Percentiles rank a stretch among this genome's conserved stretches.
Conservation (phyloP, 2,329 filamentous ascomycete genomes). For the Hortaea sp. region DNA sequence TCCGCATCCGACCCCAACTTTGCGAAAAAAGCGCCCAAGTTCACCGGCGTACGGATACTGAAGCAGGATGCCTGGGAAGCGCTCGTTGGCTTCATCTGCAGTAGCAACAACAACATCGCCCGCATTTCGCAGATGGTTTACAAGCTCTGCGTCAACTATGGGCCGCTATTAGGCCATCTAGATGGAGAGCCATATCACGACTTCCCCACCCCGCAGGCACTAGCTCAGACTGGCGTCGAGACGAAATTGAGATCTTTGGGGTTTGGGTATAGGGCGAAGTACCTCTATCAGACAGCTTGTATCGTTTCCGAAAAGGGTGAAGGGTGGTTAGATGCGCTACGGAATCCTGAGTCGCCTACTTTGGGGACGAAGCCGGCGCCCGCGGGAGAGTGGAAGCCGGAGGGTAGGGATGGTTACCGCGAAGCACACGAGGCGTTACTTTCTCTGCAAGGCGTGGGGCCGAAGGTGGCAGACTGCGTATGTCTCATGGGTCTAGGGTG, state of each 20-base stretch:
- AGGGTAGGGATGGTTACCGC: slow-evolving; percentile 57
- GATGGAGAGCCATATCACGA: slow-evolving; percentile 62
- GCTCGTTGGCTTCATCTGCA: slow-evolving; percentile 90
- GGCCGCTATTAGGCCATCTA: slow-evolving; percentile 61
- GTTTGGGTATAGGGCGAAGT: slow-evolving; percentile 90
- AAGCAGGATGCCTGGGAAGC: slow-evolving; percentile 96
- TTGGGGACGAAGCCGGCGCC: slow-evolving; percentile 38
- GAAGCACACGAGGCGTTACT: slow-evolving; percentile 73
- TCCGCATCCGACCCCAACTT: slow-evolving; percentile 79
- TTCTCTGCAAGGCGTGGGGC: slow-evolving; percentile 75
- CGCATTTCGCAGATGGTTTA: slow-evolving; percentile 95
- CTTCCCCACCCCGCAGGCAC: slow-evolving; percentile 66
- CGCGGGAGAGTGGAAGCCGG: slow-evolving; percentile 40
- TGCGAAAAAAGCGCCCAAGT: slow-evolving; percentile 72
- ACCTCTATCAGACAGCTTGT: slow-evolving; percentile 75
- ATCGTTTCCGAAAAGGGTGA: slow-evolving; percentile 58
- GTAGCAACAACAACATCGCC: slow-evolving; percentile 95
- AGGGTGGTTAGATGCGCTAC: slow-evolving; percentile 66
- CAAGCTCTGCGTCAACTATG: slow-evolving; percentile 82
- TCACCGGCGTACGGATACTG: slow-evolving; percentile 83
- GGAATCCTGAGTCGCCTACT: slow-evolving; percentile 63
- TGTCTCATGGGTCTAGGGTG: slow-evolving; percentile 93
- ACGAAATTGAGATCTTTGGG: slow-evolving; percentile 68
- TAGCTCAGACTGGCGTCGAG: slow-evolving; percentile 70
- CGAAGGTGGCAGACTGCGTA: slow-evolving; percentile 95